phyloP scores from a whole-genome alignment of 2,329 filamentous ascomycete species.

The Endoconidiophora polonica region DNA sequence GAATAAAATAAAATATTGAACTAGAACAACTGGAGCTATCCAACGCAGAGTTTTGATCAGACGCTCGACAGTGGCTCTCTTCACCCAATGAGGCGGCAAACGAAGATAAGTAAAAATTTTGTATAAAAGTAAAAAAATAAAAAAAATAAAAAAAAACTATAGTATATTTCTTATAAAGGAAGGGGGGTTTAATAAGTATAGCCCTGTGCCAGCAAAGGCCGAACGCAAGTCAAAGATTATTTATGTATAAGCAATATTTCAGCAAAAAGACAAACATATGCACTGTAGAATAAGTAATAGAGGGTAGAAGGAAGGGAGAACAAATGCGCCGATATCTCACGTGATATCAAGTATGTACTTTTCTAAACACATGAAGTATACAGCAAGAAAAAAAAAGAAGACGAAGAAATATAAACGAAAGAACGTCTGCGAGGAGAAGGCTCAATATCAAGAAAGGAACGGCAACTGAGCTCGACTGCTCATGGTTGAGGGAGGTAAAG shows the following conservation, averaged over 20 bases:
- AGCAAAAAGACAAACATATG: not conserved
- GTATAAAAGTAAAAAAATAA: not conserved
- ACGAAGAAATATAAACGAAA: constrained; percentile 11
- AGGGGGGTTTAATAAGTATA: too few species aligned
- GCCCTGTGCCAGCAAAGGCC: too few species aligned
- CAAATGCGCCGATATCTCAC: not conserved
- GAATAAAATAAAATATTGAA: too few species aligned
- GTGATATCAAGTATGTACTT: too few species aligned
- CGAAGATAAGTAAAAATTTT: not conserved
- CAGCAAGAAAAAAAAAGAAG: not conserved
- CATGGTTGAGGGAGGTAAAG: not conserved
- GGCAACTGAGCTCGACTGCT: constrained; percentile 2
- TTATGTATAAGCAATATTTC: too few species aligned
- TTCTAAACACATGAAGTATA: too few species aligned
- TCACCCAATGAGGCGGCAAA: constrained; percentile 5
- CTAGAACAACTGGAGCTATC: not conserved
- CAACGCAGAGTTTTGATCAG: not conserved
- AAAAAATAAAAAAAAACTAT: not conserved
- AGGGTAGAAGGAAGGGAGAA: not conserved
- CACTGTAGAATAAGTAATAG: not conserved
- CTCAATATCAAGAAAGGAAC: constrained; percentile 3
- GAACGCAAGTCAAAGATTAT: too few species aligned
- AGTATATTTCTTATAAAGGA: too few species aligned
- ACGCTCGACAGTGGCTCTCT: not conserved
- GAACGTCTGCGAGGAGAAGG: constrained; percentile 8